Conservation (phyloP, 2,329 filamentous ascomycete genomes). For the Trichoderma atroviride region DNA sequence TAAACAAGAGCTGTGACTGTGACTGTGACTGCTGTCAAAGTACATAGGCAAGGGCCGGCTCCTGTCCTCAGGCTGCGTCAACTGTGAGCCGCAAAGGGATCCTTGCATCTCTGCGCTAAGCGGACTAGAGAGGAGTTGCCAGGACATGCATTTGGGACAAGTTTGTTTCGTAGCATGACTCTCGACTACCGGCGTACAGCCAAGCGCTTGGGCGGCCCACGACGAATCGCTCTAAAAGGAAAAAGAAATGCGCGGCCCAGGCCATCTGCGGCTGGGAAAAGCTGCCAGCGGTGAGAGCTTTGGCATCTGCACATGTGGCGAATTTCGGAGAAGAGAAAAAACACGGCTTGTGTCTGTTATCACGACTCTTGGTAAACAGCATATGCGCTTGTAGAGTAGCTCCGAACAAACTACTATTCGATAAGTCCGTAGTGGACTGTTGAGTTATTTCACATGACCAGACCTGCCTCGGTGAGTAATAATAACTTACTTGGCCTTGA, state of each 20-base stretch:
- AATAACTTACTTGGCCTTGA: not conserved
- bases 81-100: not conserved
- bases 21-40: not conserved
- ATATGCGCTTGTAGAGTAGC: not conserved
- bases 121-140: not conserved
- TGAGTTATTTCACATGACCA: not conserved
- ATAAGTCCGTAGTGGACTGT: not conserved
- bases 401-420: not conserved
- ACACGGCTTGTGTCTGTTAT: not conserved
- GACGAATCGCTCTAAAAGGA: not conserved
- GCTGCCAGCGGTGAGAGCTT: not conserved
- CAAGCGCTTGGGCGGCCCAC: not conserved
- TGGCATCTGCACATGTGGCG: not conserved
- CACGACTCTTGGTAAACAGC: not conserved
- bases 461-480: not conserved
- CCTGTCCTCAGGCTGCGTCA: not conserved
- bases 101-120: not conserved
- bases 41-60: not conserved
- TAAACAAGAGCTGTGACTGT: too few relatives aligned
- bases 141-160: not conserved
- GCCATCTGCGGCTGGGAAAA: not conserved
- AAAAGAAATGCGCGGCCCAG: not conserved
- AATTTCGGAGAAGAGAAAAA: not conserved
- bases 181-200: not conserved
- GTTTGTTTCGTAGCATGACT: not conserved